Percentiles rank a stretch among this genome's conserved stretches.
phyloP scores from a whole-genome alignment of 108 stramenopile genomes.

The Cyclotella cryptica region DNA sequence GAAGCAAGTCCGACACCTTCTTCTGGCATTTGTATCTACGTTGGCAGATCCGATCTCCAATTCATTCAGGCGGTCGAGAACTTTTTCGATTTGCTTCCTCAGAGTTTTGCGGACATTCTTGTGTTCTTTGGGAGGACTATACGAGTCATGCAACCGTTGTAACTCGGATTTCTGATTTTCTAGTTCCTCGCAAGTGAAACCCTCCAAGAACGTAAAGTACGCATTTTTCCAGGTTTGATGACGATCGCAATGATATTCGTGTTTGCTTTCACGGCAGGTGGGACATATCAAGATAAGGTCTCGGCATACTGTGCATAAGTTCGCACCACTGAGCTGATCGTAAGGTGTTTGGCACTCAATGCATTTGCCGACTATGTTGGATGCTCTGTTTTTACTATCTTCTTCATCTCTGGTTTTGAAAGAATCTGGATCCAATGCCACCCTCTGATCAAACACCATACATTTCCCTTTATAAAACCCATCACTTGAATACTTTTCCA shows the following conservation, averaged over 20 bases:
- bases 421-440: slow-evolving; percentile 63
- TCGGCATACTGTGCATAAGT: slow-evolving; percentile 80
- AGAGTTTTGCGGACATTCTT: slow-evolving; percentile 75
- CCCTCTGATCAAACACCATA: slow-evolving; percentile 93
- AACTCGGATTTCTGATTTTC: slow-evolving; percentile 48
- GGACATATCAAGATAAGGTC: slow-evolving; percentile 75
- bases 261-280: slow-evolving; percentile 49
- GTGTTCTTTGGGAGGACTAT: slow-evolving; percentile 39
- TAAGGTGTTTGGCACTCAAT: slow-evolving; percentile 62
- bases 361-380: slow-evolving; percentile 64
- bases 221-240: slow-evolving; percentile 71
- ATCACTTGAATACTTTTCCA: slow-evolving; percentile 81
- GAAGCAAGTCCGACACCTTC: slow-evolving; percentile 73
- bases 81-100: slow-evolving; percentile 70
- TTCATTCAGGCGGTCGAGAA: slow-evolving; percentile 47
- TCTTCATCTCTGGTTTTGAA: not conserved
- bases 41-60: slow-evolving; percentile 33
- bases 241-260: slow-evolving; percentile 78
- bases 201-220: slow-evolving; percentile 82
- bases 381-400: slow-evolving; percentile 1
- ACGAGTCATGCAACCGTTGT: slow-evolving; percentile 46
- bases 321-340: slow-evolving; percentile 73
- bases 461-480: slow-evolving; percentile 92
- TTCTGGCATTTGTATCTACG: slow-evolving; percentile 54
- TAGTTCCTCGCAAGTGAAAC: slow-evolving; percentile 58